phyloP scores from a whole-genome alignment of 495 filamentous ascomycete species.

The Choiromyces venosus region DNA sequence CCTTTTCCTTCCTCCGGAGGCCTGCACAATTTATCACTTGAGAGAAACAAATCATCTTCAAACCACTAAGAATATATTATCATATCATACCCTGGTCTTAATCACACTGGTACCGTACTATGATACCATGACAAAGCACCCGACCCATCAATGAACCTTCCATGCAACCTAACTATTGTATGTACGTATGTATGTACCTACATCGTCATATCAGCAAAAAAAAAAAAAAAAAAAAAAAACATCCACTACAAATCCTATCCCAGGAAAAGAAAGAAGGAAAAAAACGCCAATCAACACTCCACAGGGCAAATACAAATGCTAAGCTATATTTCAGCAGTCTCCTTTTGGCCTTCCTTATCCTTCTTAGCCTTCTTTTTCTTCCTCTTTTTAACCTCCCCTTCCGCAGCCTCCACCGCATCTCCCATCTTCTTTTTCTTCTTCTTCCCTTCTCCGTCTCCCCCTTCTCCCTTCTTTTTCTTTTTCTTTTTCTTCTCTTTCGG shows the following conservation, averaged over 20 bases:
- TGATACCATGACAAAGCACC: neutral
- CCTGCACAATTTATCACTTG: neutral
- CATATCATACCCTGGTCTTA: too few species aligned
- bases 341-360: conserved; percentile 26
- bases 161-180: neutral
- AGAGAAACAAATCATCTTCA: neutral
- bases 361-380: conserved; percentile 16
- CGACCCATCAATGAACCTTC: neutral
- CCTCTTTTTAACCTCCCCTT: conserved; percentile 30
- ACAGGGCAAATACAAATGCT: neutral
- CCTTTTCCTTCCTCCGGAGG: neutral
- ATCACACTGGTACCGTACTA: neutral
- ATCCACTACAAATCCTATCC: neutral
- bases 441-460: conserved; percentile 14
- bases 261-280: too few species aligned
- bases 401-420: neutral
- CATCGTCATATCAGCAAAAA: neutral
- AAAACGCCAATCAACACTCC: neutral
- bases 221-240: too few species aligned
- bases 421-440: conserved; percentile 44
- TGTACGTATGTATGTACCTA: neutral
- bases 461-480: conserved; percentile 52
- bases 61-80: neutral
- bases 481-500: conserved; percentile 74
- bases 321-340: conserved; percentile 32